Evolutionary conservation across 1,139 yeast genomes (phyloP).

Genomic region (Kodamaea ohmeri): DNA sequence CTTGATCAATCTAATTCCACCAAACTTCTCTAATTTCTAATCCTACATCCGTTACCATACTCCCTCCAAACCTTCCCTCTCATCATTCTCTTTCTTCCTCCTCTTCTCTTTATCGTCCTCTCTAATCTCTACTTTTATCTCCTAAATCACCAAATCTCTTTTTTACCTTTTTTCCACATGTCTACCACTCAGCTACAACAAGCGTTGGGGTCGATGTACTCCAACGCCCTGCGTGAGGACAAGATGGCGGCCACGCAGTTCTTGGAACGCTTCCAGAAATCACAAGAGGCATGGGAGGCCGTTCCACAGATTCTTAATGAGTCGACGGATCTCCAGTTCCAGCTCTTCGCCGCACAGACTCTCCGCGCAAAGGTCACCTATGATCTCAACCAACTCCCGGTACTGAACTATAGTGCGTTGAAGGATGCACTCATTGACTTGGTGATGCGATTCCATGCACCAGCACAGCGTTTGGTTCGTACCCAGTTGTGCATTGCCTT

Average conservation of each 20-base stretch:
- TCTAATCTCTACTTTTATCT: too few relatives aligned
- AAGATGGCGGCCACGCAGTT: slow-evolving; percentile 63
- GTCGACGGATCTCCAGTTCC: slow-evolving; percentile 45
- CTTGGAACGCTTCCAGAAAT: slow-evolving; percentile 80
- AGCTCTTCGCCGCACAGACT: slow-evolving; percentile 88
- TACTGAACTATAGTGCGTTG: slow-evolving; percentile 48
- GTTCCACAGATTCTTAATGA: slow-evolving; percentile 33
- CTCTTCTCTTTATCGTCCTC: too few relatives aligned
- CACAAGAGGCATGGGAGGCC: slow-evolving; percentile 65
- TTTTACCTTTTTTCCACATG: slow-evolving; percentile 10
- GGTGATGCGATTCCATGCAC: slow-evolving; percentile 41
- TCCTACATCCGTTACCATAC: too few relatives aligned
- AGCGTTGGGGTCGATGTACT: slow-evolving; percentile 65
- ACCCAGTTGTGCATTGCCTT: slow-evolving; percentile 80
- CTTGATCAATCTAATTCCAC: too few relatives aligned
- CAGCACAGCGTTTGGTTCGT: slow-evolving; percentile 53
- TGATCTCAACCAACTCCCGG: slow-evolving; percentile 76
- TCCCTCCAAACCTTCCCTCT: too few relatives aligned
- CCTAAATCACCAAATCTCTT: slow-evolving; percentile 3
- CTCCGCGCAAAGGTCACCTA: slow-evolving; percentile 79
- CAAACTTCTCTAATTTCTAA: too few relatives aligned
- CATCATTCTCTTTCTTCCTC: too few relatives aligned
- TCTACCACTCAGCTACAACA: slow-evolving; percentile 28
- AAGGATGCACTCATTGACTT: slow-evolving; percentile 62
- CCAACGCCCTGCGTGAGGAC: slow-evolving; percentile 47